These are phyloP conservation scores for Circinella umbellata DNA, from an alignment of 371 early-diverging fungal genomes.

Conservation along the genomic window DNA sequence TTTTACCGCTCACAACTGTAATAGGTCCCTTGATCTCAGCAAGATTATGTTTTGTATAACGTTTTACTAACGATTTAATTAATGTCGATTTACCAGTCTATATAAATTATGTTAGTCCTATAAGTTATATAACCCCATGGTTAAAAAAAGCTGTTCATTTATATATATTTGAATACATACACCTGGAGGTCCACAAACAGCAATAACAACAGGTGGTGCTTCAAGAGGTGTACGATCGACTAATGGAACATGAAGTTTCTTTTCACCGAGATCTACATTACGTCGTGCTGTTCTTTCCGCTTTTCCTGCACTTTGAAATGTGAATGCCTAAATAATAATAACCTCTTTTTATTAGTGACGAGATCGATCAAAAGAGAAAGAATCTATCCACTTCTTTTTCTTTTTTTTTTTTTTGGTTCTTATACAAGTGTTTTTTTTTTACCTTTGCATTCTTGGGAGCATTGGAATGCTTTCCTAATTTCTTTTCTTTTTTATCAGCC, in stretches of 20 bases:
- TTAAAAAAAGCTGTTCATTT: not conserved
- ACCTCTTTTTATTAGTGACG: not conserved
- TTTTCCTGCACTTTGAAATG: constrained; percentile 76
- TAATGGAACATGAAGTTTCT: constrained; percentile 93
- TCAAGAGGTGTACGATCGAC: constrained; percentile 94
- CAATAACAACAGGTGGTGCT: constrained; percentile 91
- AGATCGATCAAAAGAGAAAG: no score
- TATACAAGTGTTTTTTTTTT: constrained; percentile 70
- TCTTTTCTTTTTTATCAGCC: constrained; percentile 79
- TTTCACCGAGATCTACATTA: constrained; percentile 88
- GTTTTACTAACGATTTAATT: constrained; percentile 93
- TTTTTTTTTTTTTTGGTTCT: not conserved
- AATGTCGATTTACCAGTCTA: constrained; percentile 95
- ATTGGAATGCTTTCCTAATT: constrained; percentile 21
- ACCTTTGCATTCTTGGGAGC: constrained; percentile 76
- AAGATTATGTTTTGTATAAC: constrained; percentile 93
- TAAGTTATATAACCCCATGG: no score
- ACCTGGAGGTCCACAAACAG: constrained; percentile 96
- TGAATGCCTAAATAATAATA: constrained; percentile 72
- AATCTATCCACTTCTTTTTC: no score
- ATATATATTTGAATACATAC: constrained; percentile 47
- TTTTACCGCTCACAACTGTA: constrained; percentile 95
- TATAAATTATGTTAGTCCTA: not conserved
- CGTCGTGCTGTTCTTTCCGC: constrained; percentile 83
- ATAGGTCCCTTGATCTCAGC: constrained; percentile 94